Percentiles rank a stretch among this genome's conserved stretches.
Conservation (phyloP, 805 yeast genomes). For the Peterozyma xylosa region DNA sequence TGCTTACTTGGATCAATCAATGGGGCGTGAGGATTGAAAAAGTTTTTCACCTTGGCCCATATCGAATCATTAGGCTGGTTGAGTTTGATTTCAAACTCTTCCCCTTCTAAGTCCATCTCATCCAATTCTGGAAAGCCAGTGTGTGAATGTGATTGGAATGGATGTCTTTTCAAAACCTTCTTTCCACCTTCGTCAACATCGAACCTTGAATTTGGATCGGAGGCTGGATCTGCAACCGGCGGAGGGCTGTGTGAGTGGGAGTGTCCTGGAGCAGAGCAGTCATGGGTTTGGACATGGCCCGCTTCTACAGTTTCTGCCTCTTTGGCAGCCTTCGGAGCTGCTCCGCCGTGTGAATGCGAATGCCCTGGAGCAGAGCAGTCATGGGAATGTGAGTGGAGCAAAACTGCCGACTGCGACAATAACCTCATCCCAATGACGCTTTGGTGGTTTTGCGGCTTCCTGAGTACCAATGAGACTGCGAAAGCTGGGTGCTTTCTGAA, state of each 20-base stretch:
- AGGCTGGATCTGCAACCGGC: conserved; percentile 5
- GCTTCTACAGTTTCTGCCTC: conserved; percentile 5
- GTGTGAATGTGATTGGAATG: conserved; percentile 9
- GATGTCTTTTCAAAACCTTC: conserved; percentile 8
- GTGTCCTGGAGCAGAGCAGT: not conserved
- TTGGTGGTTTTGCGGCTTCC: no score
- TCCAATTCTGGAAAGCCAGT: conserved; percentile 18
- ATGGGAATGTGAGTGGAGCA: conserved; percentile 12
- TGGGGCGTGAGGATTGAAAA: conserved; percentile 28
- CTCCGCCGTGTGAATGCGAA: conserved; percentile 23
- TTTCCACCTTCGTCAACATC: conserved; percentile 7
- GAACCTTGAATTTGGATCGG: conserved; percentile 6
- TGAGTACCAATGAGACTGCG: no score
- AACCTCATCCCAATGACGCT: no score
- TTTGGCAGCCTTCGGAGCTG: no score
- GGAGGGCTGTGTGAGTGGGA: conserved; percentile 7
- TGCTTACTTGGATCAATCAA: conserved; percentile 9
- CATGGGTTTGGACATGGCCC: not conserved
- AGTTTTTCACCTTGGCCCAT: conserved; percentile 20
- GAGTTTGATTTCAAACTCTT: conserved; percentile 16
- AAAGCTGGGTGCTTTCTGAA: no score
- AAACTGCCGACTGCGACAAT: not conserved
- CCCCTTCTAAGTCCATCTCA: conserved; percentile 19
- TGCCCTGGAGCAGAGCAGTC: conserved; percentile 15
- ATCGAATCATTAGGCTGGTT: conserved; percentile 15